Conservation (phyloP, 768 basidiomycete genomes). For the Lactarius hatsudake region DNA sequence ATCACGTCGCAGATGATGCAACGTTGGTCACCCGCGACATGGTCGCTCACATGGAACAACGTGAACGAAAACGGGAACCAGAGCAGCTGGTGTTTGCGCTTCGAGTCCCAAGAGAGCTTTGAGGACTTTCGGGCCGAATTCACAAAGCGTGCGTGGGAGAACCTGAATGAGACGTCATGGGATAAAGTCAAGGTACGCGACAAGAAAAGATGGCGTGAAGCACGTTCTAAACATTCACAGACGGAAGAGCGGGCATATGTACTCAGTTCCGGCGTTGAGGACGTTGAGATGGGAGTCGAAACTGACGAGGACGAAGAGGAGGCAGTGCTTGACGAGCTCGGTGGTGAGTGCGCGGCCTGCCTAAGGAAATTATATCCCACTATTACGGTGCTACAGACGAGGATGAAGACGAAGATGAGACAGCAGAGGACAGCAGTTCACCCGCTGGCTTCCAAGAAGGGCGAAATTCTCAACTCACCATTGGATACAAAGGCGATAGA, state of each 20-base stretch:
- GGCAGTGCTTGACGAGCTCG: constrained; percentile 66
- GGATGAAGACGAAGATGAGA: constrained; percentile 24
- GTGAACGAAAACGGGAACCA: constrained; percentile 49
- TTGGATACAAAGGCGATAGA: constrained; percentile 94
- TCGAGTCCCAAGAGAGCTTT: constrained; percentile 55
- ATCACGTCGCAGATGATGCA: constrained; percentile 71
- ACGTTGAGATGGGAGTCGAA: constrained; percentile 79
- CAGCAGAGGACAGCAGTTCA: constrained; percentile 30
- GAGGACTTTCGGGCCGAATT: constrained; percentile 58
- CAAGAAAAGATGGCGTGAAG: background rate
- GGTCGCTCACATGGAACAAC: constrained; percentile 89
- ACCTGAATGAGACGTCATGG: constrained; percentile 68
- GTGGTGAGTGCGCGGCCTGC: constrained; percentile 42
- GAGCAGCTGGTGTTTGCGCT: constrained; percentile 83
- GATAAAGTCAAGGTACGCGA: constrained; percentile 69
- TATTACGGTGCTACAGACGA: constrained; percentile 8
- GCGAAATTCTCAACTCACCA: constrained; percentile 83
- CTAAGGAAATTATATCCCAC: constrained; percentile 19
- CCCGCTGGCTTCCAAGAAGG: constrained; percentile 47
- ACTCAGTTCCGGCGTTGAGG: constrained; percentile 68
- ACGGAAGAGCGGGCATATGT: constrained; percentile 86
- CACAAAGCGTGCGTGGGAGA: constrained; percentile 77
- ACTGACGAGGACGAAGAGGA: constrained; percentile 78
- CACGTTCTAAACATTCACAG: constrained; percentile 37
- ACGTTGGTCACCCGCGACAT: constrained; percentile 56